These are phyloP conservation scores for Davidsoniella virescens DNA, from an alignment of 2,329 filamentous ascomycete genomes.

Conservation along the genomic window DNA sequence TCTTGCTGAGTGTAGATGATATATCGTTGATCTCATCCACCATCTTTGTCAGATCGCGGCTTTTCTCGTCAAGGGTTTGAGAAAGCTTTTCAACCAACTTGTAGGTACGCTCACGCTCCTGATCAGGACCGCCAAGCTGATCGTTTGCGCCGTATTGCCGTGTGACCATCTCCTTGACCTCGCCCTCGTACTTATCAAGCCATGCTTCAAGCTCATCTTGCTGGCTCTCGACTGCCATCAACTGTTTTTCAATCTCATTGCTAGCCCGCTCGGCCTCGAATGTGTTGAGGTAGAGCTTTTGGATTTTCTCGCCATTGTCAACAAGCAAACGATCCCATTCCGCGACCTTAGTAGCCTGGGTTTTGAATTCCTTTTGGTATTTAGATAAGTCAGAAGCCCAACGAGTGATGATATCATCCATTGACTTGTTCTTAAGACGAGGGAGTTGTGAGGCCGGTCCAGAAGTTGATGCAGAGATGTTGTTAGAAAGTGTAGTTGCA, in stretches of 20 bases:
- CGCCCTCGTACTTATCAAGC: conserved; percentile 79
- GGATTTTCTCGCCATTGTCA: conserved; percentile 88
- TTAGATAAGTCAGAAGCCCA: conserved; percentile 93
- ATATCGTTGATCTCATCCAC: conserved; percentile 96
- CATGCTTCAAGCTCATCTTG: conserved; percentile 80
- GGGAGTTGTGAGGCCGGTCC: conserved; percentile 75
- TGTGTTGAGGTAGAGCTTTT: conserved; percentile 79
- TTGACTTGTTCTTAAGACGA: conserved; percentile 91
- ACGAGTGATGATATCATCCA: conserved; percentile 95
- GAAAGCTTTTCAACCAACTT: conserved; percentile 88
- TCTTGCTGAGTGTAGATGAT: conserved; percentile 77
- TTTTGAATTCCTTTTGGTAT: conserved; percentile 92
- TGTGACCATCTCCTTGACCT: conserved; percentile 77
- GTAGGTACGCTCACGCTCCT: conserved; percentile 91
- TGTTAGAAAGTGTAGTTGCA: conserved; percentile 21
- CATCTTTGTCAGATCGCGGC: conserved; percentile 84
- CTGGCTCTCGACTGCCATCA: conserved; percentile 76
- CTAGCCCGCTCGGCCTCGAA: conserved; percentile 89
- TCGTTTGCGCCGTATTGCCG: conserved; percentile 64
- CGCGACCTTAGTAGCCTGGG: conserved; percentile 73
- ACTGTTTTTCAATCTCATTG: conserved; percentile 81
- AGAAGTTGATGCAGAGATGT: conserved; percentile 55
- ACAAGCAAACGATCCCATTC: conserved; percentile 86
- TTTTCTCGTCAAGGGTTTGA: conserved; percentile 83
- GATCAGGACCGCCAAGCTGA: conserved; percentile 71